phyloP scores from a whole-genome alignment of 805 yeast genomes.

The Wickerhamomyces xylosicus region DNA sequence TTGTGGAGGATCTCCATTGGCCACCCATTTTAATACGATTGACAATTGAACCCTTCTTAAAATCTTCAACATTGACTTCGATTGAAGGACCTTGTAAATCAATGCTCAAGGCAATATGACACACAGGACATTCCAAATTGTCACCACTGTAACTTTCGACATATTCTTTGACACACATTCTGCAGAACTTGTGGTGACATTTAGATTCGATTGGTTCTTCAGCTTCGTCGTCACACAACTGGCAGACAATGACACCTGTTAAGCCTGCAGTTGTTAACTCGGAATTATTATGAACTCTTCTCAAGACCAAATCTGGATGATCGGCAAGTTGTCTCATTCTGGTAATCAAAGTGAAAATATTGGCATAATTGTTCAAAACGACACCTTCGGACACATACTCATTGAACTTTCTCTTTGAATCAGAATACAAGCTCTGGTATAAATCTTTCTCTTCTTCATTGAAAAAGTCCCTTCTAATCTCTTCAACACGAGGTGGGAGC shows the following conservation, averaged over 20 bases:
- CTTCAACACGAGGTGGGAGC: conserved; percentile 91
- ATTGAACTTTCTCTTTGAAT: conserved; percentile 77
- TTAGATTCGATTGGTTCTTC: conserved; percentile 94
- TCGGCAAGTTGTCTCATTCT: conserved; percentile 98
- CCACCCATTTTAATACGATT: conserved; percentile 83
- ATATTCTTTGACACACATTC: conserved; percentile 87
- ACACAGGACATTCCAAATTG: conserved; percentile 83
- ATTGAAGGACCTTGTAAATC: conserved; percentile 83
- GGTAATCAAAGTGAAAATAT: conserved; percentile 90
- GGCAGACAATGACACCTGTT: conserved; percentile 60
- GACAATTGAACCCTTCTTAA: conserved; percentile 62
- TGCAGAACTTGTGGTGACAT: conserved; percentile 89
- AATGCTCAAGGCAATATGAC: conserved; percentile 87
- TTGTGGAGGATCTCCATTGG: conserved; percentile 89
- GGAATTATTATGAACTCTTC: conserved; percentile 40
- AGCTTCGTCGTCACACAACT: conserved; percentile 94
- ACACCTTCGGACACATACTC: conserved; percentile 95
- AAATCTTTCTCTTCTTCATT: conserved; percentile 93
- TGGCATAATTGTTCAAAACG: conserved; percentile 92
- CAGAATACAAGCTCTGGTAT: conserved; percentile 79
- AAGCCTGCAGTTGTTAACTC: conserved; percentile 22
- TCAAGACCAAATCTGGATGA: conserved; percentile 91
- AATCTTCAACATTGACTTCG: conserved; percentile 45
- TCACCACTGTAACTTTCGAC: conserved; percentile 68
- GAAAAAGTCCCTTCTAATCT: conserved; percentile 75